phyloP scores from a whole-genome alignment of 345 rosid genomes.

The Orychophragmus violaceus region DNA sequence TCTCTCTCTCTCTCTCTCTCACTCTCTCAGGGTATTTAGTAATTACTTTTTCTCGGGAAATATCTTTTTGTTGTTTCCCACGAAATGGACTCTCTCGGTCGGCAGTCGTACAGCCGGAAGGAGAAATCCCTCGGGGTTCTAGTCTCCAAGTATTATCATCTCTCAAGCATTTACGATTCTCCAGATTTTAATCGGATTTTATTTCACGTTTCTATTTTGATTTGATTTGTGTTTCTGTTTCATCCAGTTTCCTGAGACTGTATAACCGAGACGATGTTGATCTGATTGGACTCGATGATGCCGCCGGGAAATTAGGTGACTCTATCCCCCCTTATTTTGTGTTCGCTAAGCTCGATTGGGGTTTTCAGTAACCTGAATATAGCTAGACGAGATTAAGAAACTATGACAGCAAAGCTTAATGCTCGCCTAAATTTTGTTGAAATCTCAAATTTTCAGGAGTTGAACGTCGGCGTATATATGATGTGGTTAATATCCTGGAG shows the following conservation, averaged over 20 bases:
- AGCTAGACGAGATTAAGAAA: background rate
- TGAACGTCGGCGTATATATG: slow-evolving; percentile 71
- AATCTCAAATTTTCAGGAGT: slow-evolving; percentile 39
- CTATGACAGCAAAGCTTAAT: background rate
- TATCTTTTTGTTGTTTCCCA: background rate
- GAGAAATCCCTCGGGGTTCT: slow-evolving; percentile 74
- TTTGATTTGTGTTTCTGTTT: background rate
- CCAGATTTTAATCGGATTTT: background rate
- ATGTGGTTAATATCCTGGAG: slow-evolving; percentile 76
- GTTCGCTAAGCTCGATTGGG: background rate
- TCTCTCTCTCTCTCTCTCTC: background rate
- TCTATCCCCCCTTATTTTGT: background rate
- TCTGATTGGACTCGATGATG: too few relatives aligned
- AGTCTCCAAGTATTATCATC: slow-evolving; percentile 48
- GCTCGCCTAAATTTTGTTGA: background rate
- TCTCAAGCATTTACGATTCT: background rate
- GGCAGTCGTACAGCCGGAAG: slow-evolving; percentile 55
- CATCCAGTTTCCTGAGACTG: slow-evolving; percentile 49
- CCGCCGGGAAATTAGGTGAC: slow-evolving; percentile 54
- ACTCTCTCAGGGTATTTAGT: background rate
- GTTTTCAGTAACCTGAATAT: background rate
- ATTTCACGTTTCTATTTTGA: too few relatives aligned
- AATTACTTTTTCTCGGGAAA: background rate
- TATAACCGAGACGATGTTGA: slow-evolving; percentile 44
- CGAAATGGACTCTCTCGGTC: slow-evolving; percentile 39